Evolutionary conservation across 257 asterid species (phyloP), one percentile per base, ranked within the genome.

Genomic region (Nicotiana paniculata): DNA sequence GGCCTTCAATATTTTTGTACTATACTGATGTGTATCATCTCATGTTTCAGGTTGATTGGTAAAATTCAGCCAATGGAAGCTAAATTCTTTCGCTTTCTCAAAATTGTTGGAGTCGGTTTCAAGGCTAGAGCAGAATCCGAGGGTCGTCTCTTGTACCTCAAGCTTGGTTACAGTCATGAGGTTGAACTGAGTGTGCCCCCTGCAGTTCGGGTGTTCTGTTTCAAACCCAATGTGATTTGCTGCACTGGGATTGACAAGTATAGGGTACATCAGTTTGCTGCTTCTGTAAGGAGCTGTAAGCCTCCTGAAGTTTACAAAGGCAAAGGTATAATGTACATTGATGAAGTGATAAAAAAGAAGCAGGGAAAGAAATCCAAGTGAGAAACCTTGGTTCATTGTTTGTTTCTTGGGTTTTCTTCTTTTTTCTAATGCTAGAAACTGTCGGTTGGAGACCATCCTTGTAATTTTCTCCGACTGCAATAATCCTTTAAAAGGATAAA

Each of bases 121-220:
- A 92, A 92, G 86, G 95, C 93, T 54, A 85, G 97, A 85, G 97
- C 95, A 9, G 92, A 90, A 89, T 81, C 93, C 16, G 93, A 92
- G 88, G 97, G 97, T 33, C 97, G 91, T 43, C 86, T 90, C 30
- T 83, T 92, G 84, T 92, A 84, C 84, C 91, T 92, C 24, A 91
- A 89, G 77, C 88, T 92, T 6, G 95, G 97, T 18, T 92, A 91
- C 46, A 91, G 93, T 83, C 95, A 92, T 48, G 95, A 92, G 83
- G 91, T 91, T 53, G 95, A 92, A 80, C 77, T 91, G 77, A 63
- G 88, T 0, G 92, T 86, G 7, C 93, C 95, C 30, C 92, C 93
- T n/a, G 95, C 93, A 3, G 95, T 90, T 64, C 88, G 93, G 2
- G 93, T 88, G 33, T 91, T 88, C 79, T 91, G 93, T 87, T 91